phyloP scores from a whole-genome alignment of 2,329 filamentous ascomycete species.

The Cordyceps fumosorosea region DNA sequence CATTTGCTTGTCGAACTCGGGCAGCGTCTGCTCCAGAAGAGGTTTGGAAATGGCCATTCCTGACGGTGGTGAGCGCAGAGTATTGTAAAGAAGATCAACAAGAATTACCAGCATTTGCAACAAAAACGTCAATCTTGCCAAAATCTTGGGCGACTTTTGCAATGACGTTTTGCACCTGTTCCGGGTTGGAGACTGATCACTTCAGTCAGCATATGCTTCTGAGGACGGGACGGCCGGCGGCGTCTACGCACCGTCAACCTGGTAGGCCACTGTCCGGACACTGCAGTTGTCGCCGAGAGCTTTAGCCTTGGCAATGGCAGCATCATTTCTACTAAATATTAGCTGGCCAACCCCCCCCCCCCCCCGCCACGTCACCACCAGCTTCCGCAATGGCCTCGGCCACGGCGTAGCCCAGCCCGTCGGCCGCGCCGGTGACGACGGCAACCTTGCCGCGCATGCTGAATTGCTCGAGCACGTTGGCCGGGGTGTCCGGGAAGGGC shows the following conservation, averaged over 20 bases:
- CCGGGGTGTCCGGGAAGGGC: constrained; percentile 29
- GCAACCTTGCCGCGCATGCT: constrained; percentile 34
- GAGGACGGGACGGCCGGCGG: not conserved
- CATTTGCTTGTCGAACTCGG: constrained; percentile 45
- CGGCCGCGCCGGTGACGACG: constrained; percentile 38
- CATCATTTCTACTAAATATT: constrained; percentile 23
- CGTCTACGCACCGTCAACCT: not conserved
- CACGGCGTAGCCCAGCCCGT: constrained; percentile 38
- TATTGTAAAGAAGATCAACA: not conserved
- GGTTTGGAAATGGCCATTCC: constrained; percentile 48
- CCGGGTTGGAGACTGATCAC: constrained; percentile 32
- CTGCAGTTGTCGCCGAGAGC: constrained; percentile 23
- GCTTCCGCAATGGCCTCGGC: constrained; percentile 41
- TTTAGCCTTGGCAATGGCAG: constrained; percentile 30
- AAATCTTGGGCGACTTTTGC: constrained; percentile 31
- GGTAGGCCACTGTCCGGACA: constrained; percentile 21
- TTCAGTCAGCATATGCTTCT: not conserved
- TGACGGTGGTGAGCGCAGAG: not conserved
- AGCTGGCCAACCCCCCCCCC: too few species aligned
- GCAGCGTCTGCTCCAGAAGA: constrained; percentile 45
- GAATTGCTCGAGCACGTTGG: constrained; percentile 40
- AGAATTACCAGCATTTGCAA: constrained; percentile 35
- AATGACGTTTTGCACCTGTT: constrained; percentile 28
- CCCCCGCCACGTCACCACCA: constrained; percentile 33
- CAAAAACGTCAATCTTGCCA: constrained; percentile 35